Evolutionary conservation across 192 early-diverging fungal species (phyloP).

Genomic region (Rhizoclosmatium globosum): DNA sequence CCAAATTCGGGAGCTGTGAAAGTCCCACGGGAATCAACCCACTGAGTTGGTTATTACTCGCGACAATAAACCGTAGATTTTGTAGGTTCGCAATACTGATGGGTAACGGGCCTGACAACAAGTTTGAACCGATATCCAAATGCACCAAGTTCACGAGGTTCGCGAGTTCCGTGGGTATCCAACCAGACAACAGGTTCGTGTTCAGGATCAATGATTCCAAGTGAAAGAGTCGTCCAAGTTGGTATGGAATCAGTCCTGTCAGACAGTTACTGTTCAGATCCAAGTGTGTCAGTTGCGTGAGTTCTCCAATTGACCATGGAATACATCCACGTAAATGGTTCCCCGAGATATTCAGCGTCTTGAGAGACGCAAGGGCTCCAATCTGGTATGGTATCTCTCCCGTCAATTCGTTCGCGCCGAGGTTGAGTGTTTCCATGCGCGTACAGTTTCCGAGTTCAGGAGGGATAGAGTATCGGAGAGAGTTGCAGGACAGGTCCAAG

Average conservation of each 20-base stretch:
- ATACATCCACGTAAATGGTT: neutral
- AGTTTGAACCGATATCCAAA: slow-evolving; percentile 1
- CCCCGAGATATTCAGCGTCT: neutral
- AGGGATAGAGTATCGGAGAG: neutral
- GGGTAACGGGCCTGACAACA: neutral
- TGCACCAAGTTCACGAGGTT: neutral
- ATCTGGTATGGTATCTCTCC: neutral
- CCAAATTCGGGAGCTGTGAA: neutral
- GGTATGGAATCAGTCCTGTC: neutral
- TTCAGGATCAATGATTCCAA: neutral
- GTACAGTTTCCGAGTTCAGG: neutral
- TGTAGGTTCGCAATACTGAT: neutral
- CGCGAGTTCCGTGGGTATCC: neutral
- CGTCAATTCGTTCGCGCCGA: neutral
- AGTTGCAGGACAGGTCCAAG: neutral
- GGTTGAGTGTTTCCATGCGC: neutral
- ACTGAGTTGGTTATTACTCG: slow-evolving; percentile 1
- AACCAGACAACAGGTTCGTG: neutral
- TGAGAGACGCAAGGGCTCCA: neutral
- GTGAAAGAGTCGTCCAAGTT: neutral
- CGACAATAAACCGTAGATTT: neutral
- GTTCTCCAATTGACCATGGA: neutral
- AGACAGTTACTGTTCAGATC: neutral
- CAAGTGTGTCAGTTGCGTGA: neutral
- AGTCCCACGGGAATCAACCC: neutral